These are phyloP conservation scores for Fusarium bulbicola DNA, from an alignment of 2,329 filamentous ascomycete genomes.

Conservation along the genomic window DNA sequence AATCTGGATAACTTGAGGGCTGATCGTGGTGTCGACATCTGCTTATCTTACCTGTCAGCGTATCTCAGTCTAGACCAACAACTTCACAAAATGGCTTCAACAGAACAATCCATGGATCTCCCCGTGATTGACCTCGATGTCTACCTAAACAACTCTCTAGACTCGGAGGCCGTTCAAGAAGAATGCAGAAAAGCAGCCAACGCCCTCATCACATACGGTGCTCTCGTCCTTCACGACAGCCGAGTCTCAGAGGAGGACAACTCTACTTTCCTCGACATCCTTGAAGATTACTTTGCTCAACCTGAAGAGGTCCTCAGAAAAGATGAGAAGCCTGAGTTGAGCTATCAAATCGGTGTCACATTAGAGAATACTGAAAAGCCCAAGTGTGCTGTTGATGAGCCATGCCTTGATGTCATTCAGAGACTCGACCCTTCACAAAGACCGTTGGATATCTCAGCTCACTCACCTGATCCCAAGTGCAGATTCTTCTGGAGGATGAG, in stretches of 20 bases:
- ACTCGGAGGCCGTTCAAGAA: conserved; percentile 55
- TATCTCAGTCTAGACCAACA: not conserved
- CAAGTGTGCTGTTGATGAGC: conserved; percentile 70
- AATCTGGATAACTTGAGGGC: not conserved
- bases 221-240: conserved; percentile 67
- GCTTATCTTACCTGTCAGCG: not conserved
- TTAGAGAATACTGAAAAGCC: conserved; percentile 71
- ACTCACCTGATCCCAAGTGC: conserved; percentile 68
- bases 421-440: conserved; percentile 64
- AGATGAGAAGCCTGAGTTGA: conserved; percentile 66
- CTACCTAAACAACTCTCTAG: conserved; percentile 57
- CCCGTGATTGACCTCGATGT: conserved; percentile 68
- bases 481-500: conserved; percentile 71
- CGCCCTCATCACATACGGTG: conserved; percentile 68
- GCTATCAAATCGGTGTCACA: conserved; percentile 70
- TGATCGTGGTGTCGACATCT: not conserved
- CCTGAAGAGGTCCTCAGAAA: conserved; percentile 54
- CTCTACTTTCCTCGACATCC: conserved; percentile 65
- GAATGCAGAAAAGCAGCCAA: conserved; percentile 65
- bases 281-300: conserved; percentile 73
- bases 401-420: conserved; percentile 65
- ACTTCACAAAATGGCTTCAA: conserved; percentile 31
- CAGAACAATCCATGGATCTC: conserved; percentile 61
- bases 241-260: conserved; percentile 66
- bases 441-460: conserved; percentile 65